Conservation (phyloP, 1,284 basidiomycete species). For the Rhodotorula sp. region DNA sequence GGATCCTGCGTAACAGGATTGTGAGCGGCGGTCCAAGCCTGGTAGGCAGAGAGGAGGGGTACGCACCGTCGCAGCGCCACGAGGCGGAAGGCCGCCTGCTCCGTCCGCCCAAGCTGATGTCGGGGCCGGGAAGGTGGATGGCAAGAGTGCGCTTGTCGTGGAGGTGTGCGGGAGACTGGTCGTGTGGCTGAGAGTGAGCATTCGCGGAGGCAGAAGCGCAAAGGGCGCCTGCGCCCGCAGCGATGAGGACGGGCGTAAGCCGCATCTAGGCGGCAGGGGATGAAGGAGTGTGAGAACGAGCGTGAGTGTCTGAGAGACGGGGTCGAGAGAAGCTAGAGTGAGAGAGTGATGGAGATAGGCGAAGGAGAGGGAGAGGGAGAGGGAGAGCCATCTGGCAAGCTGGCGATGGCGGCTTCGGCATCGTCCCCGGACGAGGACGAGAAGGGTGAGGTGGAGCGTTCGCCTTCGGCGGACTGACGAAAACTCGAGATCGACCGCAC, state of each 20-base stretch:
- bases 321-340: background rate
- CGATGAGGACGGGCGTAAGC: background rate
- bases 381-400: background rate
- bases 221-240: conserved; percentile 1
- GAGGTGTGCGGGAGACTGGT: background rate
- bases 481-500: too few relatives aligned
- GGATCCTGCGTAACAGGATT: background rate
- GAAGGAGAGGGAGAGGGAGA: background rate
- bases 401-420: background rate
- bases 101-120: conserved; percentile 1
- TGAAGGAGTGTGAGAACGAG: conserved; percentile 4
- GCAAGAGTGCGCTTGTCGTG: background rate
- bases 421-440: background rate
- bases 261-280: background rate
- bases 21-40: too few relatives aligned
- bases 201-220: background rate
- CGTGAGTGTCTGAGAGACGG: background rate
- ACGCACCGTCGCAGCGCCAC: conserved; percentile 9
- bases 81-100: background rate
- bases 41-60: too few relatives aligned
- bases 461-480: too few relatives aligned
- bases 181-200: background rate
- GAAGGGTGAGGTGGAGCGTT: background rate
- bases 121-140: background rate
- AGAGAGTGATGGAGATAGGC: background rate